These are phyloP conservation scores for Ascochyta fabae DNA, from an alignment of 2,329 filamentous ascomycete genomes.

Conservation along the genomic window DNA sequence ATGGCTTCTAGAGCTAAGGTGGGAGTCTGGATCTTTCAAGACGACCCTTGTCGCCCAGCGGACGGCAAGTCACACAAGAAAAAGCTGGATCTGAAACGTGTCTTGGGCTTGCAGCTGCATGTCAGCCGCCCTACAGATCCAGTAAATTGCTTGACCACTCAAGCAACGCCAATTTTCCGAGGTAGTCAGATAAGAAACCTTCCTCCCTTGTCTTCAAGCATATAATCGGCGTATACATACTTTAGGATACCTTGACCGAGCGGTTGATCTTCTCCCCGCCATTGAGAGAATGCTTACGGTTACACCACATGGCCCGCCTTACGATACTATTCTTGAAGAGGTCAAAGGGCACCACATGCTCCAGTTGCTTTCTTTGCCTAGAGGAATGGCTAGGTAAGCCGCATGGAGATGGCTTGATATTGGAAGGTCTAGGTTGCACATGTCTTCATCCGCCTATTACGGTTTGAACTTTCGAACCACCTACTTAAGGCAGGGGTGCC, in stretches of 20 bases:
- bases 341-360: slow-evolving; percentile 5
- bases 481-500: slow-evolving; percentile 5
- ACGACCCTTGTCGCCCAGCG: background rate
- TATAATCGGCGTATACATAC: slow-evolving; percentile 11
- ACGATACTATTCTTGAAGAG: slow-evolving; percentile 11
- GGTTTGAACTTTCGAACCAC: slow-evolving; percentile 4
- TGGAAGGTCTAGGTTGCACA: slow-evolving; percentile 6
- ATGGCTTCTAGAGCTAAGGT: too few relatives aligned
- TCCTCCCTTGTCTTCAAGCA: slow-evolving; percentile 7
- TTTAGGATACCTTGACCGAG: slow-evolving; percentile 10
- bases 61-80: background rate
- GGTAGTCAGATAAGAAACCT: slow-evolving; percentile 11
- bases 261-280: slow-evolving; percentile 11
- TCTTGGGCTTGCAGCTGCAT: slow-evolving; percentile 19
- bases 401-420: slow-evolving; percentile 5
- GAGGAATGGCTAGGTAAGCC: slow-evolving; percentile 9
- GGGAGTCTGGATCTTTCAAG: too few relatives aligned
- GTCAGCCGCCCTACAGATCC: slow-evolving; percentile 26
- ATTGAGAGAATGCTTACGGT: slow-evolving; percentile 19
- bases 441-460: background rate
- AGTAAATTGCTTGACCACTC: slow-evolving; percentile 26
- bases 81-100: slow-evolving; percentile 4
- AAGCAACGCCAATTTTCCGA: slow-evolving; percentile 22
- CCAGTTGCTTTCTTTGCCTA: background rate
- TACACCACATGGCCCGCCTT: slow-evolving; percentile 18